Conservation (phyloP, 495 filamentous ascomycete genomes). For the Tuber umbilicatum region DNA sequence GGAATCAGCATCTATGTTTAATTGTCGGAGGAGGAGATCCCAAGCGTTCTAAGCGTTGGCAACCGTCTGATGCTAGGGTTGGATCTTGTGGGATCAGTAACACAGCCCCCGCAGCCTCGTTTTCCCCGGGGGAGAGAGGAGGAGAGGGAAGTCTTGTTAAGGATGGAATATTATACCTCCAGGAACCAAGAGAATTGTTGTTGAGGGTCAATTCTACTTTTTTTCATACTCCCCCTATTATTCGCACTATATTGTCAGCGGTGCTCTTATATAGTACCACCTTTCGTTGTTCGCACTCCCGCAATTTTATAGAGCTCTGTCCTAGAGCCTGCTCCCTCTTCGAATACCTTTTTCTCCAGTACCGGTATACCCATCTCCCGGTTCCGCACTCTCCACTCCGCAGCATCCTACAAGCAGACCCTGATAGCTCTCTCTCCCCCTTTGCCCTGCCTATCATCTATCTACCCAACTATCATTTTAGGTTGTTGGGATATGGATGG, state of each 20-base stretch:
- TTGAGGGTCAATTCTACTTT: not conserved
- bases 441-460: not conserved
- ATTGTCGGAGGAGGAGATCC: not conserved
- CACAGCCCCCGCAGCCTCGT: conserved; percentile 1
- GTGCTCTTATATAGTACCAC: not conserved
- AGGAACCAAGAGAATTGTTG: not conserved
- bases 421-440: not conserved
- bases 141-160: not conserved
- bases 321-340: not conserved
- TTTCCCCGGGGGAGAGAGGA: not conserved
- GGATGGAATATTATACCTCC: not conserved
- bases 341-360: not conserved
- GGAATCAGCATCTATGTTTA: not conserved
- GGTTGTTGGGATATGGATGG: conserved; percentile 19
- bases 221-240: not conserved
- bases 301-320: not conserved
- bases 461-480: conserved; percentile 2
- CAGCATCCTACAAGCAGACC: not conserved
- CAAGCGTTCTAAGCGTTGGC: not conserved
- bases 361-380: not conserved
- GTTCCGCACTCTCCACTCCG: not conserved
- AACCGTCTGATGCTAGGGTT: not conserved
- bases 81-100: not conserved
- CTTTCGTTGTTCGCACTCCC: not conserved
- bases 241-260: not conserved